Base-by-base conservation (phyloP, 2,329 filamentous ascomycete genomes). In the Verticillium dahliae region DNA sequence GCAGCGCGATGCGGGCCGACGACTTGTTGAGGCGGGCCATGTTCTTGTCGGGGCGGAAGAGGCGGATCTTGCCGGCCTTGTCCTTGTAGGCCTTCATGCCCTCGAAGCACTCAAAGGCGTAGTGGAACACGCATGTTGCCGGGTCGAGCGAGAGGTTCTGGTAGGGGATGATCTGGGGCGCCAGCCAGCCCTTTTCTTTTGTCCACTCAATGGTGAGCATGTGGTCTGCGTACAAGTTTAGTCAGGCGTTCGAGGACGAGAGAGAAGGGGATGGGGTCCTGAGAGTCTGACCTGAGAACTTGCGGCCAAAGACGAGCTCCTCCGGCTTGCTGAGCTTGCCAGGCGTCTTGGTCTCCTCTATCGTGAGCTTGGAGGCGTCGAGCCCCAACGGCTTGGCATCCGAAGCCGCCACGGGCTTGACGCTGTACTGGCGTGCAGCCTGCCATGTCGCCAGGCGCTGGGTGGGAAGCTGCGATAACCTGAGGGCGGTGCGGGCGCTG, bases 51-150 rank as follows among this genome's bases (percentile, higher is more conserved):
- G 95, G 95, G 38, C 95, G 87, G 84, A 99, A 99, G 60, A 99
- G 82, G 61, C 94, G 88, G 68, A 97, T 85, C 63, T 87, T 80
- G 69, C 91, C 91, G 54, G 85, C 74, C 70, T 84, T 86, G 79
- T 96, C 92, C 77, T 94, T 96, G 84, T 99, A 99, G 63, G 95
- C 95, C 82, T 99, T 99, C 92, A 98, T 97, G 69, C 95, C 95
- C 81, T 99, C 95, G 77, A 99, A 99, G 75, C 90, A 95, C 77
- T 96, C 91, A 73, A 98, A 98, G 57, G 92, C 95, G 78, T 99
- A 99, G 84, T 99, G 95, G 79, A 99, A 94, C 65, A 98, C 95
- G 79, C 93, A 98, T 38, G 92, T 95, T 54, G 95, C 92, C 33
- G 95, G 95, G 76, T 98, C 95, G 70, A 99, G 89, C 56, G 91